phyloP scores from a whole-genome alignment of 441 rosid species.

The Isatis lusitanica region DNA sequence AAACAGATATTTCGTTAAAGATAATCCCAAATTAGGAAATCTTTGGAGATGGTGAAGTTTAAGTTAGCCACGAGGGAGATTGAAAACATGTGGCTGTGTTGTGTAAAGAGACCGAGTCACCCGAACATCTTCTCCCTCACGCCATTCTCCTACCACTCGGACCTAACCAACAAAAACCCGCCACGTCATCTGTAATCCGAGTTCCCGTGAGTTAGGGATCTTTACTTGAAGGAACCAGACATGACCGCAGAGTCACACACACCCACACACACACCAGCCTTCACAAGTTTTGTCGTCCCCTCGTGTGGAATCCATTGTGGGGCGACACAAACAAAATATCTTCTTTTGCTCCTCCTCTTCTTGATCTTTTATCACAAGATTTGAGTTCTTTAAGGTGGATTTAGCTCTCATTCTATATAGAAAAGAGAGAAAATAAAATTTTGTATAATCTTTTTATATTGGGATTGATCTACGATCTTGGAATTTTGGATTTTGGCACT shows the following conservation, averaged over 20 bases:
- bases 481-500: not conserved
- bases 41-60: not conserved
- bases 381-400: constrained; percentile 15
- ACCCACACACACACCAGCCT: not conserved
- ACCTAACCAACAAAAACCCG: constrained; percentile 28
- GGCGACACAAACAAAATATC: constrained; percentile 33
- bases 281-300: constrained; percentile 34
- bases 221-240: constrained; percentile 36
- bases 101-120: constrained; percentile 37
- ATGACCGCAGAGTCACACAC: constrained; percentile 28
- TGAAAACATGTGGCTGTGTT: constrained; percentile 37
- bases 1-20: constrained; percentile 32
- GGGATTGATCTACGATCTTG: constrained; percentile 13
- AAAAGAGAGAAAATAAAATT: not conserved
- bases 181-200: constrained; percentile 31
- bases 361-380: constrained; percentile 7
- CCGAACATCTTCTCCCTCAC: constrained; percentile 18
- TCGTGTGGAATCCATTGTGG: constrained; percentile 38
- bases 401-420: not conserved
- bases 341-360: constrained; percentile 7
- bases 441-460: no score
- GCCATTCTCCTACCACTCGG: constrained; percentile 32
- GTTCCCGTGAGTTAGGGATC: constrained; percentile 38
- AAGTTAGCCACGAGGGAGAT: constrained; percentile 24
- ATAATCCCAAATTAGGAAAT: constrained; percentile 25